Conservation (phyloP, 2,329 filamentous ascomycete genomes). For the Lachnum nothofagi region DNA sequence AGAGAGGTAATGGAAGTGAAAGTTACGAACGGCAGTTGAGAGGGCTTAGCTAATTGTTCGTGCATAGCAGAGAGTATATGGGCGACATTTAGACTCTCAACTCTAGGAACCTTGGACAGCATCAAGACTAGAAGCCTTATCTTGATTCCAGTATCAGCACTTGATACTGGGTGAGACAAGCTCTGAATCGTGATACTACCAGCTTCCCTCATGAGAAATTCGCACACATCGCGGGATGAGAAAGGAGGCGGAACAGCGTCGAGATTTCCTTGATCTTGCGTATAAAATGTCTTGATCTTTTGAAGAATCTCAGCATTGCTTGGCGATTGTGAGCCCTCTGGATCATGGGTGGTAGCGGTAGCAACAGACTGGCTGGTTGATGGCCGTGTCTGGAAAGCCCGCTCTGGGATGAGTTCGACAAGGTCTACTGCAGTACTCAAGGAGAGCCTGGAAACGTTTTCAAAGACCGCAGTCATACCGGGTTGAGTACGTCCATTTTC, state of each 20-base stretch:
- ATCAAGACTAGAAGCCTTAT: slow-evolving; percentile 56
- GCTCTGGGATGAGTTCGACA: slow-evolving; percentile 59
- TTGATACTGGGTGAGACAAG: slow-evolving; percentile 38
- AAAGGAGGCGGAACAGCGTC: slow-evolving; percentile 60
- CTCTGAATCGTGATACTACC: slow-evolving; percentile 47
- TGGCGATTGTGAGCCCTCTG: slow-evolving; percentile 30
- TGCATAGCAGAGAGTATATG: slow-evolving; percentile 48
- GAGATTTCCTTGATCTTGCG: slow-evolving; percentile 63
- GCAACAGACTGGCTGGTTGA: slow-evolving; percentile 25
- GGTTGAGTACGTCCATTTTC: slow-evolving; percentile 32
- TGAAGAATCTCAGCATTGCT: slow-evolving; percentile 52
- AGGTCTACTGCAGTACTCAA: slow-evolving; percentile 51
- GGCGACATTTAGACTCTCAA: slow-evolving; percentile 43
- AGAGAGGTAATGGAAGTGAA: slow-evolving; percentile 58
- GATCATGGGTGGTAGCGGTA: slow-evolving; percentile 21
- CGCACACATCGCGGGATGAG: slow-evolving; percentile 48
- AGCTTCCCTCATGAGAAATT: slow-evolving; percentile 59
- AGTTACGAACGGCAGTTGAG: slow-evolving; percentile 44
- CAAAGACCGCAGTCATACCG: slow-evolving; percentile 17
- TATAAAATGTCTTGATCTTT: slow-evolving; percentile 62
- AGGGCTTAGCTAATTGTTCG: slow-evolving; percentile 38
- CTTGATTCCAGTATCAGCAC: slow-evolving; percentile 50
- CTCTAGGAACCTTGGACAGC: slow-evolving; percentile 47
- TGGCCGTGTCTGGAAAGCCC: slow-evolving; percentile 48
- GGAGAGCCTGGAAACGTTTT: slow-evolving; percentile 32